Conservation (phyloP, 805 yeast species). For the Schizosaccharomyces octosporus region DNA sequence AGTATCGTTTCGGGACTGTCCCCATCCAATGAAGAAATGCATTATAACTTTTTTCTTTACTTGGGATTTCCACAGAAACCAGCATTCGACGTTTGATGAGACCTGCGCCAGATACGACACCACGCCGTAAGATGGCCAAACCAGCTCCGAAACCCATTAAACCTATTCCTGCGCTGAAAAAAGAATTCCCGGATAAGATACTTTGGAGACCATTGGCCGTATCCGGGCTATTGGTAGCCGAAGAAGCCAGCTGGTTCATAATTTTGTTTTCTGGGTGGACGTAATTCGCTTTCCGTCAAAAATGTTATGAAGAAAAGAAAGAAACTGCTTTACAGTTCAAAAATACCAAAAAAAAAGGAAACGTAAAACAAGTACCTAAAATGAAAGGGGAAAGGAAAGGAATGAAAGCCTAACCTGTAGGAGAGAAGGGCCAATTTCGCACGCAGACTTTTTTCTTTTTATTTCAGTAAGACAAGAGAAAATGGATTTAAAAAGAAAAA, state of each 20-base stretch:
- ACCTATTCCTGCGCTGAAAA: constrained; percentile 19
- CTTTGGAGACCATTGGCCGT: not conserved
- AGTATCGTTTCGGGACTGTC: constrained; percentile 1
- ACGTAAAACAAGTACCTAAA: too few relatives aligned
- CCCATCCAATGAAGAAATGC: constrained; percentile 95
- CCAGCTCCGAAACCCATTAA: constrained; percentile 85
- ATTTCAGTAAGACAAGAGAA: too few relatives aligned
- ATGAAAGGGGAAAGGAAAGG: too few relatives aligned
- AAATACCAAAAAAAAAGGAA: too few relatives aligned
- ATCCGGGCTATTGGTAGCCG: not conserved
- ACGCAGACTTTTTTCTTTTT: too few relatives aligned
- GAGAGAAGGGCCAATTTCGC: too few relatives aligned
- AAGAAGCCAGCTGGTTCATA: not conserved
- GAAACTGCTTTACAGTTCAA: not conserved
- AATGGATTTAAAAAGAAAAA: too few relatives aligned
- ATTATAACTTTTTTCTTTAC: constrained; percentile 73
- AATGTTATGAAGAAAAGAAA: not conserved
- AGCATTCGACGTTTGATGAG: constrained; percentile 59
- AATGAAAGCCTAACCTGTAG: too few relatives aligned
- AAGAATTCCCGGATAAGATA: not conserved
- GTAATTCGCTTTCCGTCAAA: not conserved
- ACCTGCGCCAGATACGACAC: constrained; percentile 34
- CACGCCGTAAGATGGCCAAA: constrained; percentile 51
- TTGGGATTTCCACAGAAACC: constrained; percentile 80
- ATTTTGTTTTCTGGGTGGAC: not conserved